Percentiles rank a stretch among this genome's conserved stretches.
Conservation (phyloP, 495 filamentous ascomycete species). For the Halenospora varia region DNA sequence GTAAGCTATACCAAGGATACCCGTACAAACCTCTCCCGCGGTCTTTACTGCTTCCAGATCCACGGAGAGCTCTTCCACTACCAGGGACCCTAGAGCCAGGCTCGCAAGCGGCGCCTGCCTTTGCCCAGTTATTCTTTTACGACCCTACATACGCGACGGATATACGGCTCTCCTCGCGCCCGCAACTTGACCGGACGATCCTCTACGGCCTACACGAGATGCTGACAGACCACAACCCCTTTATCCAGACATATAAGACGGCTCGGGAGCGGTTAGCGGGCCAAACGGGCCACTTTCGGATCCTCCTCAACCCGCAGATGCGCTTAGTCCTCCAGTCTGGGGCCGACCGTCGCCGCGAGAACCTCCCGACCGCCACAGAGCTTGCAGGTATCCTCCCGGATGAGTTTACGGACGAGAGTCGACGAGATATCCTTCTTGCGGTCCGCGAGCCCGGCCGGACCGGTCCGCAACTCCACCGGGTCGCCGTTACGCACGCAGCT, state of each 20-base stretch:
- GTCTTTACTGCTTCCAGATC: background rate
- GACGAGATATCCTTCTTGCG: slow-evolving; percentile 12
- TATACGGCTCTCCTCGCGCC: background rate
- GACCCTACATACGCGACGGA: background rate
- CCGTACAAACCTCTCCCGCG: background rate
- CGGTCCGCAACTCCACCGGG: background rate
- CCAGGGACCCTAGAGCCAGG: background rate
- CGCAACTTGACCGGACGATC: background rate
- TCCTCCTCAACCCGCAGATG: slow-evolving; percentile 12
- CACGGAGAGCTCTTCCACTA: background rate
- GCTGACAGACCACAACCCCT: slow-evolving; percentile 9
- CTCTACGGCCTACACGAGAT: background rate
- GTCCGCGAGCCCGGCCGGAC: background rate
- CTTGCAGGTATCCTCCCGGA: slow-evolving; percentile 10
- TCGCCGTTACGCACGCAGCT: slow-evolving; percentile 7
- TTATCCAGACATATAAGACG: slow-evolving; percentile 9
- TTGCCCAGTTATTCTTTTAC: slow-evolving; percentile 4
- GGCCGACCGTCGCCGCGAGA: slow-evolving; percentile 6
- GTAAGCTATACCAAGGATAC: background rate
- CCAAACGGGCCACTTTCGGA: background rate
- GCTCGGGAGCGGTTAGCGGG: background rate
- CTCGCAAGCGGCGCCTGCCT: background rate
- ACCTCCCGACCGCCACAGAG: slow-evolving; percentile 12
- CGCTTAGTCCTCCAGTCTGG: slow-evolving; percentile 7
- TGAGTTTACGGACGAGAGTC: background rate